phyloP scores from a whole-genome alignment of 805 yeast species.

The Zygosaccharomyces gambellarensis region DNA sequence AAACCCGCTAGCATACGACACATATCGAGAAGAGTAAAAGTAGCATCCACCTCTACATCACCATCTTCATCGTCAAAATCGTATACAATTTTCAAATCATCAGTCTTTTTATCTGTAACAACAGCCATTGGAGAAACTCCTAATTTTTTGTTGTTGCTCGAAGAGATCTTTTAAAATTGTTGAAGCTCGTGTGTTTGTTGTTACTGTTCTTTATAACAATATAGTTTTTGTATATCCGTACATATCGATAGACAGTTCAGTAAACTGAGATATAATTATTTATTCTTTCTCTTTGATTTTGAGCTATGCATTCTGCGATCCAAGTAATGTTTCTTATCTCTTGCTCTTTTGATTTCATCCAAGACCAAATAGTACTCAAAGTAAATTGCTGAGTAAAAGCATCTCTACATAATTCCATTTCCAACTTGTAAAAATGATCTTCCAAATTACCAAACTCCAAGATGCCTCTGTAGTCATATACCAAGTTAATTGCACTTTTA shows the following conservation, averaged over 20 bases:
- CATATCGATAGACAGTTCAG: conserved; percentile 29
- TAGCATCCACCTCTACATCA: conserved; percentile 8
- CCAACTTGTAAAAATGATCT: conserved; percentile 88
- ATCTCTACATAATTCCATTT: conserved; percentile 86
- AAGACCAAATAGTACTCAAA: conserved; percentile 87
- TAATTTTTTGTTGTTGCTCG: too few relatives aligned
- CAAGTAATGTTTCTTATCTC: conserved; percentile 97
- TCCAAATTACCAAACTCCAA: conserved; percentile 63
- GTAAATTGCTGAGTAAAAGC: conserved; percentile 97
- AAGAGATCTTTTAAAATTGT: too few relatives aligned
- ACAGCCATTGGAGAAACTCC: not conserved
- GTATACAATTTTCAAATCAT: conserved; percentile 2
- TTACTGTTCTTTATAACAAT: not conserved
- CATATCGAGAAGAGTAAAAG: conserved; percentile 16
- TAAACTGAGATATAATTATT: conserved; percentile 86
- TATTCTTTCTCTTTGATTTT: conserved; percentile 92
- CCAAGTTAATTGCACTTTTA: conserved; percentile 54
- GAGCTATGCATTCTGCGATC: conserved; percentile 99
- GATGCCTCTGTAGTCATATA: conserved; percentile 61
- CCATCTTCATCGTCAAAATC: not conserved
- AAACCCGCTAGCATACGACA: conserved; percentile 19
- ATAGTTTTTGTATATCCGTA: conserved; percentile 1
- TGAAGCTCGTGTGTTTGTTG: not conserved
- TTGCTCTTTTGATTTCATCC: conserved; percentile 94
- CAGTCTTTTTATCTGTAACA: conserved; percentile 6